Conservation (phyloP, 139 green algal genomes). For the Trebouxia sp. region DNA sequence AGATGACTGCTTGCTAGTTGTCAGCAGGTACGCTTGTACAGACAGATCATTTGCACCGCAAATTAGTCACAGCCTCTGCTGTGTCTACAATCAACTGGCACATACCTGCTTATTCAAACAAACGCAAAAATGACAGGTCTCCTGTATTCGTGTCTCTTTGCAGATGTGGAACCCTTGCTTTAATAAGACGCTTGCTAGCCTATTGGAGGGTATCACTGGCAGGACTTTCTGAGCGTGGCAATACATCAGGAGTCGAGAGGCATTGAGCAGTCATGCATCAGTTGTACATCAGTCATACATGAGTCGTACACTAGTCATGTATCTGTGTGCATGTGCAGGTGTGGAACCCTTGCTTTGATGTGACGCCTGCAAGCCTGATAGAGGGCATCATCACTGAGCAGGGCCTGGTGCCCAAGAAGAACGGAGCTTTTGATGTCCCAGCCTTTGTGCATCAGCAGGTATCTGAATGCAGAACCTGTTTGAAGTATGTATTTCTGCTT, state of each 20-base stretch:
- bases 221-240: no score
- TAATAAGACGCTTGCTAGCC: constrained; percentile 83
- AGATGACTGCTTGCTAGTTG: no score
- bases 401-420: constrained; percentile 69
- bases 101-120: no score
- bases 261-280: background rate
- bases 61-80: no score
- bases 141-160: background rate
- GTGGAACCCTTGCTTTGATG: constrained; percentile 97
- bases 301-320: no score
- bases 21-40: no score
- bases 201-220: constrained; percentile 93
- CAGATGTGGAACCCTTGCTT: constrained; percentile 95
- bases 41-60: no score
- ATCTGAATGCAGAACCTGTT: no score
- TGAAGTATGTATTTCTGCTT: no score
- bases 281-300: background rate
- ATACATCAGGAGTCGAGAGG: no score
- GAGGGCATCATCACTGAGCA: constrained; percentile 95
- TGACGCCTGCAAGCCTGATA: constrained; percentile 85
- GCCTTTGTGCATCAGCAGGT: constrained; percentile 49
- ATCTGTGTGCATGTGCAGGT: constrained; percentile 40
- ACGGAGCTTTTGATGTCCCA: constrained; percentile 53
- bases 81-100: no score
- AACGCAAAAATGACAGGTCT: no score